Evolutionary conservation across 805 yeast species (phyloP), one percentile per base, ranked within the genome.

Genomic region (Ogataea ramenticola): DNA sequence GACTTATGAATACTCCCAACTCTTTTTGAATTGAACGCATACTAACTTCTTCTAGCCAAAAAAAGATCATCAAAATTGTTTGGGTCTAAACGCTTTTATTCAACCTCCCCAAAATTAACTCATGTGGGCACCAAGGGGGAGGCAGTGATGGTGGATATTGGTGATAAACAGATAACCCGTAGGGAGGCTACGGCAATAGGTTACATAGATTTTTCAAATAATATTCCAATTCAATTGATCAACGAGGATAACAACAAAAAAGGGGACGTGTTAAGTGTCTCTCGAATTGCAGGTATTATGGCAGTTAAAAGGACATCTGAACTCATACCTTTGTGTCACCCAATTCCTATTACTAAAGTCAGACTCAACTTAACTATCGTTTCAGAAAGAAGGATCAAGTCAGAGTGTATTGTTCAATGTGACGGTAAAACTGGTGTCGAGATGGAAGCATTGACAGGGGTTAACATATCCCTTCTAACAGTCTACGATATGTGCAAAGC

Each of bases 401-500:
- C 67, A 5, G 49, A 45, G 12, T 64, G 74, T 45, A 56, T 58
- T 0, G 79, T 72, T 2, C 64, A 66, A 38, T 73, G 79, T 48
- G 61, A 60, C 6, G 79, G 78, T 4, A 67, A 70, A 41, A 75
- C 81, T 0, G 81, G 80, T 1, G 80, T 75, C 5, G 81, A 75
- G 50, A 75, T 75, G 80, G 81, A 75, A 52, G 79, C 80, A 0
- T 46, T 75, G 19, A 61, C 68, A 1, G 80, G 80, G 0, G 71
- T 65, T 8, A 64, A 65, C 19, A 60, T 68, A 10, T 61, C 73
- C 0, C 53, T 75, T 35, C 56, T 71, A 27, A 74, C 79, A 14
- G 58, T 75, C n/a, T 75, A 75, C 46, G 80, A 75, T 52, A 75
- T 75, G 80, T 74, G 80, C 52, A 75, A 75, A 50, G 77, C 79